phyloP scores from a whole-genome alignment of 2,329 filamentous ascomycete species.

The Fusarium luffae region DNA sequence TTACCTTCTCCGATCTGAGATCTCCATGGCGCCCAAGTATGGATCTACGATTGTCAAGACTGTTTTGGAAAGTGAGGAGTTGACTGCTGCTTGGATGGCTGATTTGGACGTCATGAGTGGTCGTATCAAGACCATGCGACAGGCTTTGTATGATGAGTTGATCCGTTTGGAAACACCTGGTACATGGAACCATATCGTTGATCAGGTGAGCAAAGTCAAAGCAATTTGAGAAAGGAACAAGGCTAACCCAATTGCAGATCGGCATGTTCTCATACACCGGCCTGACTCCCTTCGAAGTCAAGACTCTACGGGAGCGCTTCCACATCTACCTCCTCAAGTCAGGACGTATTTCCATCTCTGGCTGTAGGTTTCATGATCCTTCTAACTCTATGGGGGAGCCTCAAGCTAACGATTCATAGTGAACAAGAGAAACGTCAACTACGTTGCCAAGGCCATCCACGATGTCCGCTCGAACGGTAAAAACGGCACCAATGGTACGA shows the following conservation, averaged over 20 bases:
- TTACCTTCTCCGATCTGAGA: slow-evolving; percentile 91
- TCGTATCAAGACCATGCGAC: slow-evolving; percentile 91
- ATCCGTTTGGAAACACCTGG: slow-evolving; percentile 87
- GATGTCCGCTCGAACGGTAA: slow-evolving; percentile 61
- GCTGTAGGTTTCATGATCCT: slow-evolving; percentile 5
- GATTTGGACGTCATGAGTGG: slow-evolving; percentile 94
- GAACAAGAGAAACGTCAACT: slow-evolving; percentile 76
- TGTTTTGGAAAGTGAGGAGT: slow-evolving; percentile 81
- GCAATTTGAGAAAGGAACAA: fast-evolving
- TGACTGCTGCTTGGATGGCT: slow-evolving; percentile 91
- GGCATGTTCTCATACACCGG: slow-evolving; percentile 99
- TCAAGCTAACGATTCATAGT: slow-evolving; percentile 65
- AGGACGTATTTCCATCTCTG: slow-evolving; percentile 35
- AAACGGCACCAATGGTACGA: slow-evolving; percentile 10
- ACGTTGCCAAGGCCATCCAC: slow-evolving; percentile 89
- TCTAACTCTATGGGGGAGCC: too few species aligned
- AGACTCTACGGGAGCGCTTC: slow-evolving; percentile 72
- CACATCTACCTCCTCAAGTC: slow-evolving; percentile 76
- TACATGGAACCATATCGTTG: slow-evolving; percentile 94
- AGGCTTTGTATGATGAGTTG: slow-evolving; percentile 79
- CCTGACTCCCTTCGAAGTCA: slow-evolving; percentile 76
- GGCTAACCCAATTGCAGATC: slow-evolving; percentile 66
- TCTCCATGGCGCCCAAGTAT: slow-evolving; percentile 94
- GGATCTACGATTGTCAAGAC: slow-evolving; percentile 87
- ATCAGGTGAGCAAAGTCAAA: slow-evolving; percentile 56